Evolutionary conservation across 768 basidiomycete genomes (phyloP), one percentile per base, ranked within the genome.

Genomic region (Vararia minispora): DNA sequence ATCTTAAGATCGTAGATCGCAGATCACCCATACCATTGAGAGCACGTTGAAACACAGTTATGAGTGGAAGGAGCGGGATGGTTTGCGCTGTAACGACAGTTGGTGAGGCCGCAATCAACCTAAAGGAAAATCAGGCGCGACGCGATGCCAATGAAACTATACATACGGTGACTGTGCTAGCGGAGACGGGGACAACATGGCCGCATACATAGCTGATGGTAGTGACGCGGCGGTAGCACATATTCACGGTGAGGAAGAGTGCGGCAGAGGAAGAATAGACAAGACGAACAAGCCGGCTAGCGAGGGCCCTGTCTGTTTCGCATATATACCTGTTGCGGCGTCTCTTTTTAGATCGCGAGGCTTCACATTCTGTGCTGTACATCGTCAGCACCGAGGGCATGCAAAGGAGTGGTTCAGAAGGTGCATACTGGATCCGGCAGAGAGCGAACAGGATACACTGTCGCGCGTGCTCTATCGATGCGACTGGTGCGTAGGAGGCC

Each of bases 211-310:
- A 47, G n/a, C 2, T 12, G 13, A 11, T 18, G 0, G 6, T 10
- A 17, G 16, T 20, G 13, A 43, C 41, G n/a, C 12, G 27, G 24
- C 45, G 42, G 25, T 13, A 20, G 30, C 47, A 48, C 47, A 48
- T 48, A 22, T 28, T 20, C 23, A 32, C 27, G 14, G 30, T 11
- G 4, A 28, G 21, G 23, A 16, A 28, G n/a, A n/a, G n/a, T n/a
- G n/a, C n/a, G n/a, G 22, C 29, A n/a, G 22, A 14, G 7, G 18
- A 23, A 22, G 6, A 10, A n/a, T n/a, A n/a, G n/a, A n/a, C n/a
- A n/a, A n/a, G n/a, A n/a, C n/a, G n/a, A n/a, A n/a, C n/a, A n/a
- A n/a, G n/a, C n/a, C n/a, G n/a, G n/a, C n/a, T n/a, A n/a, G n/a
- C n/a, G n/a, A n/a, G n/a, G n/a, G n/a, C n/a, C n/a, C n/a, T n/a